Percentiles rank a stretch among this genome's conserved stretches.
phyloP scores from a whole-genome alignment of 176 grass and related monocot species.

The Thinopyrum elongatum region DNA sequence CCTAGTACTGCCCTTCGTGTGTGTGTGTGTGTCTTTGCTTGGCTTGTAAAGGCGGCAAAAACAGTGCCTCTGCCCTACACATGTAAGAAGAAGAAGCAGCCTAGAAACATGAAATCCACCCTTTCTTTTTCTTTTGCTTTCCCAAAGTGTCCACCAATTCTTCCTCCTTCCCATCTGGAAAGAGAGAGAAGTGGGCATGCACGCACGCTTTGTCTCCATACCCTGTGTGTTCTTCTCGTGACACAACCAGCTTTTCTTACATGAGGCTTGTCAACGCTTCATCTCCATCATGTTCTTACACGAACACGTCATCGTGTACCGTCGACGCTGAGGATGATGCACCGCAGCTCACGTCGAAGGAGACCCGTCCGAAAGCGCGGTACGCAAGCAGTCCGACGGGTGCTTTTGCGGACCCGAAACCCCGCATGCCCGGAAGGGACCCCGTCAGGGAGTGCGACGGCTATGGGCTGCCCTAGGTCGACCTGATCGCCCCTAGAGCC shows the following conservation, averaged over 20 bases:
- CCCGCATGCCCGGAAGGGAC: no score
- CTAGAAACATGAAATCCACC: constrained; percentile 23
- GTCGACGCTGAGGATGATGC: no score
- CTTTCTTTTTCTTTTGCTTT: constrained; percentile 40
- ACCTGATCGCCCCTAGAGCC: no score
- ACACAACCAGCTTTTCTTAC: neutral
- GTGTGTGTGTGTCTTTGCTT: constrained; percentile 21
- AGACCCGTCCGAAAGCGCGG: no score
- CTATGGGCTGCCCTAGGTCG: no score
- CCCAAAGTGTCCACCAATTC: constrained; percentile 15
- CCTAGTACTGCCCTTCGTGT: neutral
- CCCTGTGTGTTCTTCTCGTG: neutral
- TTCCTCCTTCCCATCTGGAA: neutral
- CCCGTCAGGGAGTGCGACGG: no score
- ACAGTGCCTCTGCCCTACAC: constrained; percentile 12
- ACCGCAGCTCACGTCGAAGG: no score
- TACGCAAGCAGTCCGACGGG: no score
- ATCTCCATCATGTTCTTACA: no score
- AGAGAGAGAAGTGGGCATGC: neutral
- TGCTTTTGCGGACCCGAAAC: no score
- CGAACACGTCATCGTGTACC: no score
- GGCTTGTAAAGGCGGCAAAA: constrained; percentile 28
- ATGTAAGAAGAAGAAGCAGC: neutral
- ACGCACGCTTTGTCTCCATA: neutral
- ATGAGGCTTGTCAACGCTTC: no score